Base-by-base conservation (phyloP, 202 grass and related monocot genomes). In the Eragrostis tef region DNA sequence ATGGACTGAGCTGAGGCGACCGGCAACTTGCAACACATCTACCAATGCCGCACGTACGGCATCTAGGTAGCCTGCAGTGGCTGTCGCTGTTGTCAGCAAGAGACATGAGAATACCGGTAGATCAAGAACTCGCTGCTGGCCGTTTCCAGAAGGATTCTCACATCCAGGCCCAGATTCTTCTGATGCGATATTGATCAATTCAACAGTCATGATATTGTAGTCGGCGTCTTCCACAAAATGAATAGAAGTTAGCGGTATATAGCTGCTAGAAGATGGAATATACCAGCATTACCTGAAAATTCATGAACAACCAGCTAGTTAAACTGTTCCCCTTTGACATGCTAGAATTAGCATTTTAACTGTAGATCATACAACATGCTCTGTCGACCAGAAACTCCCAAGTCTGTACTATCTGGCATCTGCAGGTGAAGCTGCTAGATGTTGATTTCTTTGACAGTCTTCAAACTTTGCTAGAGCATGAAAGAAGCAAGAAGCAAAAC, bases 21-120 rank as follows among this genome's bases (percentile, higher is more conserved):
- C 36, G 8, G 73, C 83, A 86, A 83, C 67, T 89, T 89, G 87
- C 83, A 62, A 13, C 71, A 60, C 72, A 60, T 78, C 27, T 58
- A 67, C 65, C 82, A 29, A 81, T 70, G 51, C n/a, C 77, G 84
- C 84, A 75, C 71, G 84, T 31, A 86, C 51, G 78, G n/a, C 25
- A 26, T 12, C 57, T 47, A 39, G 43, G 24, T 65, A 49, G 27
- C 58, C 48, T 68, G 29, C n/a, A n/a, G 47, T 5, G 14, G 68
- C 11, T 46, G 47, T 25, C 14, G 47, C 26, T 65, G 24, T 22
- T 46, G 71, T 39, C 85, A 75, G 61, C 27, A 87, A 87, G 67
- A 29, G 48, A 22, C 48, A 20, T 12, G 16, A 73, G 29, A 44
- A 48, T 71, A 76, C 7, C 57, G 7, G 70, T 44, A 63, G 62